Conservation (phyloP, 1,139 yeast species). For the Lodderomyces oxycetoniae region DNA sequence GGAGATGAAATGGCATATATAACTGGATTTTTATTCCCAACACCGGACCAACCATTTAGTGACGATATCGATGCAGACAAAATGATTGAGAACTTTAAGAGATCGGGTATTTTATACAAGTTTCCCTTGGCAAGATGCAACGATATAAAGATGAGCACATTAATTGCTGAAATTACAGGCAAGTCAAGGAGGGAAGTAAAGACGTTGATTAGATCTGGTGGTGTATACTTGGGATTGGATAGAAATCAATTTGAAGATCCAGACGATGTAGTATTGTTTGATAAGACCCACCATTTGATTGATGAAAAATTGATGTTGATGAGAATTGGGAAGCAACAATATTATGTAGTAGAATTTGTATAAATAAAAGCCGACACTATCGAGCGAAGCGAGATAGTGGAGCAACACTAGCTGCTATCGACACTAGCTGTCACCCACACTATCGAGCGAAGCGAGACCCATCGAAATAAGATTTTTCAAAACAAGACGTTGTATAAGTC, state of each 20-base stretch:
- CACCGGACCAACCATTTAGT: slow-evolving; percentile 47
- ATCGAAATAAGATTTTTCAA: too few species aligned
- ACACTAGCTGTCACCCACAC: too few species aligned
- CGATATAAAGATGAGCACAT: slow-evolving; percentile 39
- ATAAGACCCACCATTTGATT: slow-evolving; percentile 44
- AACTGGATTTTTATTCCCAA: slow-evolving; percentile 63
- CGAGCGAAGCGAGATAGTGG: too few species aligned
- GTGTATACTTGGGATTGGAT: slow-evolving; percentile 63
- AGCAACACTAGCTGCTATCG: too few species aligned
- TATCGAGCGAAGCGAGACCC: too few species aligned
- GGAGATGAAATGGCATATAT: slow-evolving; percentile 64
- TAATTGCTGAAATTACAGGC: slow-evolving; percentile 34
- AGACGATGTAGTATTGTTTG: slow-evolving; percentile 46
- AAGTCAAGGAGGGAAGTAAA: slow-evolving; percentile 52
- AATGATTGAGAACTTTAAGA: slow-evolving; percentile 53
- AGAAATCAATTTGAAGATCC: slow-evolving; percentile 51
- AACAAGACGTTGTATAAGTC: too few species aligned
- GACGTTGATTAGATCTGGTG: slow-evolving; percentile 64
- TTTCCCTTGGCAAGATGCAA: slow-evolving; percentile 11
- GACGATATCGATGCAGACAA: slow-evolving; percentile 47
- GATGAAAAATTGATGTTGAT: slow-evolving; percentile 60
- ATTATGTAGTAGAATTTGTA: slow-evolving; percentile 48
- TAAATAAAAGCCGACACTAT: too few species aligned
- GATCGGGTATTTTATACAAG: slow-evolving; percentile 55
- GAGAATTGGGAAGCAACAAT: slow-evolving; percentile 71